phyloP scores from a whole-genome alignment of 2,329 filamentous ascomycete species.

The Calonectria henricotiae region DNA sequence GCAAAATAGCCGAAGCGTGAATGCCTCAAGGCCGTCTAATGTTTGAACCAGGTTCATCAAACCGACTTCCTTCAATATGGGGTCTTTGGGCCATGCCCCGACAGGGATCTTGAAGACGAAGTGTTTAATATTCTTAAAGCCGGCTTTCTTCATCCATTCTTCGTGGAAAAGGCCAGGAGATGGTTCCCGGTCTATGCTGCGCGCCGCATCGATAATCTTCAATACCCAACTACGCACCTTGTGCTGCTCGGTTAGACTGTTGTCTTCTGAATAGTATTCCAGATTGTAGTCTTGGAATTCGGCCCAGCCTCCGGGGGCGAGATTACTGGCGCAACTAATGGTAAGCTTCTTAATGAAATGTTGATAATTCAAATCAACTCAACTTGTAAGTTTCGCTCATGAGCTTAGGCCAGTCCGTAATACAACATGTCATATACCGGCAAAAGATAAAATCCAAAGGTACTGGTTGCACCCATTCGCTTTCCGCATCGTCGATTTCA shows the following conservation, averaged over 20 bases:
- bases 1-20: constrained; percentile 7
- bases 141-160: constrained; percentile 55
- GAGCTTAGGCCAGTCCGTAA: constrained; percentile 55
- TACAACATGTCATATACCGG: constrained; percentile 53
- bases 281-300: constrained; percentile 54
- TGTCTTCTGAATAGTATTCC: constrained; percentile 53
- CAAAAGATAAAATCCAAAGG: constrained; percentile 59
- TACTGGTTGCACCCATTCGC: constrained; percentile 46
- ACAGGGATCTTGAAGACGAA: constrained; percentile 55
- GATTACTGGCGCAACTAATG: constrained; percentile 41
- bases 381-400: constrained; percentile 48
- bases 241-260: constrained; percentile 46
- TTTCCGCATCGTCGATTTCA: constrained; percentile 57
- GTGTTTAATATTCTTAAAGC: constrained; percentile 57
- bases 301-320: constrained; percentile 58
- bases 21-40: constrained; percentile 30
- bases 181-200: constrained; percentile 36
- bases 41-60: constrained; percentile 32
- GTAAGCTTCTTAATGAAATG: not conserved
- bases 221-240: constrained; percentile 11
- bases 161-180: constrained; percentile 49
- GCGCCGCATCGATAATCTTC: not conserved
- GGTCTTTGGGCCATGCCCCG: constrained; percentile 59
- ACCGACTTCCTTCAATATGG: constrained; percentile 55
- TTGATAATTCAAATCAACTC: not conserved